phyloP scores from a whole-genome alignment of 371 early-diverging fungal genomes.

The Smittium culicis region DNA sequence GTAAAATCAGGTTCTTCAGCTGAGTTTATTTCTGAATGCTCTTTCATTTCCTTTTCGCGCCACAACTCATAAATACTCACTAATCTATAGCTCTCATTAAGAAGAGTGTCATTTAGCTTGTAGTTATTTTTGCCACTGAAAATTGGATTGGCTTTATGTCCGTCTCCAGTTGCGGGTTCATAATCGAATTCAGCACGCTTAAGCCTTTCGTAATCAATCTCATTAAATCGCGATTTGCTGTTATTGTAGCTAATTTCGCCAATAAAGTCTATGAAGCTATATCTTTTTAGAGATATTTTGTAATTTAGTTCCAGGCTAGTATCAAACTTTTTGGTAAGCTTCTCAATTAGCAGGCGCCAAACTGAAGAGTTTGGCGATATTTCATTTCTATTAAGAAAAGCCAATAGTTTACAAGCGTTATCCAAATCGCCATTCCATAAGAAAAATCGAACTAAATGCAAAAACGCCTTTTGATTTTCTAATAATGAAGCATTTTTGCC shows the following conservation, averaged over 20 bases:
- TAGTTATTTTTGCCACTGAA: neutral
- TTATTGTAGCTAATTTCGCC: too few relatives aligned
- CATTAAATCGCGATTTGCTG: too few relatives aligned
- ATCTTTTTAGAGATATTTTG: neutral
- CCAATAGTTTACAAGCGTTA: neutral
- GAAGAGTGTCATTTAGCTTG: neutral
- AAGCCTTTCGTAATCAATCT: too few relatives aligned
- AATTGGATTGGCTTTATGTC: neutral
- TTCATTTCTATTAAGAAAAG: neutral
- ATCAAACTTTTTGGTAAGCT: neutral
- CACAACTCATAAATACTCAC: too few relatives aligned
- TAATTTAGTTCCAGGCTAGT: neutral
- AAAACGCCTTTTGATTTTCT: neutral
- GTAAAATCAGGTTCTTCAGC: too few relatives aligned
- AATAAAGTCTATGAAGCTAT: too few relatives aligned
- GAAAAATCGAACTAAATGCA: neutral
- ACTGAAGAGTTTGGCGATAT: neutral
- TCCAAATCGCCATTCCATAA: neutral
- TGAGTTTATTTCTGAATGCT: too few relatives aligned
- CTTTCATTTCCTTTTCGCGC: too few relatives aligned
- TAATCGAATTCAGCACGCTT: too few relatives aligned
- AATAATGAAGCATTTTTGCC: too few relatives aligned
- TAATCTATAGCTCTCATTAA: neutral
- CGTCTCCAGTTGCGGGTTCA: too few relatives aligned
- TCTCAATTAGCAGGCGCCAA: conserved; percentile 5